These are phyloP conservation scores for Pichia sporocuriosa DNA, from an alignment of 805 yeast species.

Conservation along the genomic window DNA sequence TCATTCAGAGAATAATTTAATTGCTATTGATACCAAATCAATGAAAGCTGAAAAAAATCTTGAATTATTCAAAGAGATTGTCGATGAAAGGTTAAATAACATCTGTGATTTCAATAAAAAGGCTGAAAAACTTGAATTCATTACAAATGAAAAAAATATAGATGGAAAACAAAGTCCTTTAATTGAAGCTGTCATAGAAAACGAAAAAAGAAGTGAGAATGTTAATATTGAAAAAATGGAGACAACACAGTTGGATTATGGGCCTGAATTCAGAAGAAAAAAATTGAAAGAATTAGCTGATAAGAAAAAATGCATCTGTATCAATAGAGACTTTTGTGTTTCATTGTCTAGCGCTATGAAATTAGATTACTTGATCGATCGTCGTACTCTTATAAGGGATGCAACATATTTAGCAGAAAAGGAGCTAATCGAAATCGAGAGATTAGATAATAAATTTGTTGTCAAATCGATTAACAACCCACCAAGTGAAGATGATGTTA, in stretches of 20 bases:
- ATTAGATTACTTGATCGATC: slow-evolving; percentile 39
- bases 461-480: slow-evolving; percentile 13
- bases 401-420: slow-evolving; percentile 30
- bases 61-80: not conserved
- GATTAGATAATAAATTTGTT: slow-evolving; percentile 11
- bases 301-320: slow-evolving; percentile 39
- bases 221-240: too few species aligned
- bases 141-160: not conserved
- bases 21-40: not conserved
- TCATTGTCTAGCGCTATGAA: slow-evolving; percentile 36
- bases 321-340: slow-evolving; percentile 36
- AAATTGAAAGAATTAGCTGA: slow-evolving; percentile 34
- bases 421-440: slow-evolving; percentile 18
- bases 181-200: too few species aligned
- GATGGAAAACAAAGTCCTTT: too few species aligned
- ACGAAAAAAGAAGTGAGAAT: not conserved
- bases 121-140: not conserved
- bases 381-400: slow-evolving; percentile 46
- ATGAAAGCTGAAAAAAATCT: not conserved
- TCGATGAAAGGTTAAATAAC: not conserved
- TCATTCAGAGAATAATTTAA: slow-evolving; percentile 3
- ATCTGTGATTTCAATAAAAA: not conserved
- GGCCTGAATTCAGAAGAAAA: slow-evolving; percentile 22
- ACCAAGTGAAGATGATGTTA: slow-evolving; percentile 15
- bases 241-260: too few species aligned